A percentile compares a stretch with the other conserved stretches of the same genome.
phyloP scores from a whole-genome alignment of 257 asterid species.

The Cynanchum wilfordii region DNA sequence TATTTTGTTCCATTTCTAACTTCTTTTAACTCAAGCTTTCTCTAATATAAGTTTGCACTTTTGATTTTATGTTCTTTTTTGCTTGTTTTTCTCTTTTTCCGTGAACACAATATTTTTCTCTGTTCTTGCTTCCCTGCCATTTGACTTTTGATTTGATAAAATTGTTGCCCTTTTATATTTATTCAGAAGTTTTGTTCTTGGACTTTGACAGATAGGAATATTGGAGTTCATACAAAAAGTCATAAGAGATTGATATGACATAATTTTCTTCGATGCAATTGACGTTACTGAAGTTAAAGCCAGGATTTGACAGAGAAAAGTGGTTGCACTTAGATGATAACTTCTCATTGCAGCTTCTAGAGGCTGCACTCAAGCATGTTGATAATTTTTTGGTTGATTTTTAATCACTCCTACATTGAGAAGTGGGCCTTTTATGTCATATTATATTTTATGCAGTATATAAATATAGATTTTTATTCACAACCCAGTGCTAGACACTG shows the following conservation, averaged over 20 bases:
- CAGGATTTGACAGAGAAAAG: constrained; percentile 19
- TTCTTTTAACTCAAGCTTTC: background rate
- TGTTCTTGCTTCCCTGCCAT: background rate
- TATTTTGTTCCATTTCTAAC: background rate
- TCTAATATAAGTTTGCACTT: background rate
- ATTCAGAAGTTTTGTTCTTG: constrained; percentile 20
- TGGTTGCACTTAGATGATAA: constrained; percentile 61
- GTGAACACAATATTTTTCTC: no score
- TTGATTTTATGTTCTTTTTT: background rate
- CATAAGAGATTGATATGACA: constrained; percentile 7
- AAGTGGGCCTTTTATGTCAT: constrained; percentile 54
- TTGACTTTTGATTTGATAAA: background rate
- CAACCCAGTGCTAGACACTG: constrained; percentile 58
- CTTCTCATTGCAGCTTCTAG: constrained; percentile 75
- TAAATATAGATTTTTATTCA: constrained; percentile 35
- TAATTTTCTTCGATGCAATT: constrained; percentile 15
- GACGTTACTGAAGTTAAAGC: constrained; percentile 26
- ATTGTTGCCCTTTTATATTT: background rate
- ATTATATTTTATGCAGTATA: constrained; percentile 50
- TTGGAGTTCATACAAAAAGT: constrained; percentile 1
- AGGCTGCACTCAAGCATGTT: constrained; percentile 95
- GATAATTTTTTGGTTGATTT: constrained; percentile 58
- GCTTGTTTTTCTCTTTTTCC: background rate
- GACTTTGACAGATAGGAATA: constrained; percentile 30
- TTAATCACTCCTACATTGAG: constrained; percentile 56